Base-by-base conservation (phyloP, 148 eudicot genomes). In the Selenicereus undatus region DNA sequence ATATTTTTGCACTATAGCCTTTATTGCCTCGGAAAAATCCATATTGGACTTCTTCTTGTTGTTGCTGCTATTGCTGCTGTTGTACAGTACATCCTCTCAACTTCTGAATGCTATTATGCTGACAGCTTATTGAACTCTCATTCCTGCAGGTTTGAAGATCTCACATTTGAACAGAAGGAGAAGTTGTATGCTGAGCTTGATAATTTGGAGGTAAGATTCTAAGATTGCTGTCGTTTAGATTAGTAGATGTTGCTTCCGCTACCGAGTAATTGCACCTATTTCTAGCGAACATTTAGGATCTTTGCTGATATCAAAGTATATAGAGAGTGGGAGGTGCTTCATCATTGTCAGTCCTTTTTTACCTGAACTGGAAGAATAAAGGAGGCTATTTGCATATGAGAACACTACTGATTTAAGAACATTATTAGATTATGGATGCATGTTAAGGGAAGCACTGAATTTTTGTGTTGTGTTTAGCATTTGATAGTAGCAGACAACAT, bases 91-190 rank as follows among this genome's bases (percentile, higher is more conserved):
- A n/a, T 1, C 17, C 22, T 24, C 39, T 20, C 39, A 21, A 43
- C 73, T 30, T 77, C 35, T 27, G 76, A 58, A 18, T 56, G 35
- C 32, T 71, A 21, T 65, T 35, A 43, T 45, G 52, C 9, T 69
- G 27, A 58, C 52, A 30, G 22, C 71, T 39, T 0, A 75, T 27
- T 20, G 14, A 39, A 68, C 52, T 12, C 7, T 72, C 26, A 80
- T 30, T 76, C 14, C 70, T 85, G 72, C 84, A 96, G 99, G 88
- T 91, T 88, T 90, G 90, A 86, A 68, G 89, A 74, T 79, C 82
- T 79, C 29, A 43, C 79, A 58, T 79, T 27, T 76, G 91, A 82
- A 26, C 85, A 86, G 85, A 87, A 88, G 83, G 88, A 91, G 79
- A 82, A 86, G 82, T 64, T 89, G 81, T 76, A 18, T 24, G 70